Conservation (phyloP, 2,329 filamentous ascomycete species). For the Trichoderma breve region DNA sequence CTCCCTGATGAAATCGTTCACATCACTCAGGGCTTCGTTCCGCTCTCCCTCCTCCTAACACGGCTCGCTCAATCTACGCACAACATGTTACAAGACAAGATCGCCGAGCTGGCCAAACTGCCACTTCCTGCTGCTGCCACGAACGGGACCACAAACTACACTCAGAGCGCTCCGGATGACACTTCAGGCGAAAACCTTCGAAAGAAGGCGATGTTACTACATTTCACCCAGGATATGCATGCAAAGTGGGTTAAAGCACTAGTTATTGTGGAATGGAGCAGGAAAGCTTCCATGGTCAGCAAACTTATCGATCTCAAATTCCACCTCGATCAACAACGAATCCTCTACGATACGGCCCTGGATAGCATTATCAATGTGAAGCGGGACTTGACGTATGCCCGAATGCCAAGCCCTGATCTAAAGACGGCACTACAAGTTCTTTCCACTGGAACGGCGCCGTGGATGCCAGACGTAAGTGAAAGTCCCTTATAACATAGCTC, state of each 20-base stretch:
- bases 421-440: slow-evolving; percentile 85
- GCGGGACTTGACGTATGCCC: slow-evolving; percentile 66
- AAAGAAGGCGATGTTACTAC: slow-evolving; percentile 73
- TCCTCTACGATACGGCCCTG: slow-evolving; percentile 59
- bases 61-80: slow-evolving; percentile 82
- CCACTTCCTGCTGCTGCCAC: slow-evolving; percentile 51
- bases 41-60: slow-evolving; percentile 70
- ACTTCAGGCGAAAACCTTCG: slow-evolving; percentile 62
- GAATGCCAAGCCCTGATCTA: slow-evolving; percentile 85
- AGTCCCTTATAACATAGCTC: no score
- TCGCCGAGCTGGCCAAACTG: slow-evolving; percentile 68
- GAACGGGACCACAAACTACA: slow-evolving; percentile 48
- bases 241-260: slow-evolving; percentile 90
- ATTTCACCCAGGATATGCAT: slow-evolving; percentile 76
- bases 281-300: slow-evolving; percentile 73
- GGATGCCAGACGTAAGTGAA: slow-evolving; percentile 71
- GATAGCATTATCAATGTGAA: slow-evolving; percentile 70
- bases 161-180: slow-evolving; percentile 47
- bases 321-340: slow-evolving; percentile 65
- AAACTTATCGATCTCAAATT: slow-evolving; percentile 83
- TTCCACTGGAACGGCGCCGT: slow-evolving; percentile 71
- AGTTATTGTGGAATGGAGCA: slow-evolving; percentile 87
- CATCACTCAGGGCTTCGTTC: slow-evolving; percentile 72
- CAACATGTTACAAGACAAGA: slow-evolving; percentile 68
- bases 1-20: slow-evolving; percentile 64